Evolutionary conservation across 179 eudicot genomes (phyloP).

Genomic region (Silene noctiflora): DNA sequence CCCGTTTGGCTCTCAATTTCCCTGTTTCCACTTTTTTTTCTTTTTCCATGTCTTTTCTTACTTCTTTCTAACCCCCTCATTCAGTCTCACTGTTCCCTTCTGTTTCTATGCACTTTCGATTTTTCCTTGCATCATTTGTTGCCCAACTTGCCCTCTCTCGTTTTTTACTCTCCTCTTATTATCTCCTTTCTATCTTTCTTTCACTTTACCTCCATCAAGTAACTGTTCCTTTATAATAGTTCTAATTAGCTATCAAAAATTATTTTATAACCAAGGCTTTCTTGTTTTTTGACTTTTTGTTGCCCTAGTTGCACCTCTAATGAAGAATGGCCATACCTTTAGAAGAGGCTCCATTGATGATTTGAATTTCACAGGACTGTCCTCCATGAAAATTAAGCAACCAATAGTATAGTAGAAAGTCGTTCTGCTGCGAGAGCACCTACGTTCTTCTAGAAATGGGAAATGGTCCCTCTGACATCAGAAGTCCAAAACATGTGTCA

Average conservation of each 20-base stretch:
- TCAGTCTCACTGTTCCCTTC: neutral
- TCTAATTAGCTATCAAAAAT: neutral
- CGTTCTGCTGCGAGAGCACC: conserved; percentile 93
- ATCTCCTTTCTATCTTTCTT: neutral
- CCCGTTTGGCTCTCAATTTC: neutral
- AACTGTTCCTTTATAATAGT: neutral
- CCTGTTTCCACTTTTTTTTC: neutral
- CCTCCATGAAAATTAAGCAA: conserved; percentile 86
- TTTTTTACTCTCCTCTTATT: neutral
- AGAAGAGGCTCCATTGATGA: conserved; percentile 89
- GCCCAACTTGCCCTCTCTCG: neutral
- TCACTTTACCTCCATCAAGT: neutral
- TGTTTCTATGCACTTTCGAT: neutral
- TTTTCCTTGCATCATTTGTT: neutral
- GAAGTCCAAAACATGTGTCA: conserved; percentile 23
- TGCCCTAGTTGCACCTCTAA: neutral
- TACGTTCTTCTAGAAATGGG: conserved; percentile 72
- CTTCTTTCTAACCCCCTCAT: neutral
- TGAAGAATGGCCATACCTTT: conserved; percentile 43
- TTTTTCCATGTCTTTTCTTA: neutral
- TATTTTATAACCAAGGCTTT: neutral
- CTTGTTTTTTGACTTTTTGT: neutral
- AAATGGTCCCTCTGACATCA: conserved; percentile 77
- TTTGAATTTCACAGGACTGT: conserved; percentile 71
- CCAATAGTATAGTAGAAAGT: conserved; percentile 88